phyloP scores from a whole-genome alignment of 129 eudicot genomes.

The Artemisia tridentata region DNA sequence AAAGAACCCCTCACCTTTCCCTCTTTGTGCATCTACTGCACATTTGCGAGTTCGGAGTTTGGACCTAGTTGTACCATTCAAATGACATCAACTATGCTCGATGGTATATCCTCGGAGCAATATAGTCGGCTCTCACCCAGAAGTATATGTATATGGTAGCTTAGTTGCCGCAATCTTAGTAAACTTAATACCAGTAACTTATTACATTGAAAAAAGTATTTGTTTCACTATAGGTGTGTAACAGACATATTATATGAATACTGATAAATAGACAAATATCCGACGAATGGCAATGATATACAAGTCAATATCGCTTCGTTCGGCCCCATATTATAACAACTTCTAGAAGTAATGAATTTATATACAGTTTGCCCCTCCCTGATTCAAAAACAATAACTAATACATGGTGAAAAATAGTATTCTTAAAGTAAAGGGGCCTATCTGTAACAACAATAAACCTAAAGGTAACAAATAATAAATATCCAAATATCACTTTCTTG shows the following conservation, averaged over 20 bases:
- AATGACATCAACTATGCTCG: not conserved
- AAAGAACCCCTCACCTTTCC: slow-evolving; percentile 12
- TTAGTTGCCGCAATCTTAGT: too few relatives aligned
- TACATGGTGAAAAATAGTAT: not conserved
- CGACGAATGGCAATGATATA: too few relatives aligned
- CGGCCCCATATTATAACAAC: too few relatives aligned
- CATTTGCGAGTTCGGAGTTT: not conserved
- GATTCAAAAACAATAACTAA: not conserved
- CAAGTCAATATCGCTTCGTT: too few relatives aligned
- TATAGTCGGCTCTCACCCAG: too few relatives aligned
- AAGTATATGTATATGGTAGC: too few relatives aligned
- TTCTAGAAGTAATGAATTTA: too few relatives aligned
- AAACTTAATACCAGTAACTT: too few relatives aligned
- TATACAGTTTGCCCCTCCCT: not conserved
- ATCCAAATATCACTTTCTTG: slow-evolving; percentile 14
- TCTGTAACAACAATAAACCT: slow-evolving; percentile 9
- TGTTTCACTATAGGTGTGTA: too few relatives aligned
- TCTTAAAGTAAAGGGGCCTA: slow-evolving; percentile 10
- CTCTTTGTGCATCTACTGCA: not conserved
- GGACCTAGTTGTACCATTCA: not conserved
- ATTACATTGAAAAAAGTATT: too few relatives aligned
- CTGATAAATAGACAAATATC: too few relatives aligned
- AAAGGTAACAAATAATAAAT: slow-evolving; percentile 3
- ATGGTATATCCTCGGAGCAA: not conserved
- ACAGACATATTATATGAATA: not conserved